Evolutionary conservation across 2,329 filamentous ascomycete genomes (phyloP).

Genomic region (Teratosphaeria destructans): DNA sequence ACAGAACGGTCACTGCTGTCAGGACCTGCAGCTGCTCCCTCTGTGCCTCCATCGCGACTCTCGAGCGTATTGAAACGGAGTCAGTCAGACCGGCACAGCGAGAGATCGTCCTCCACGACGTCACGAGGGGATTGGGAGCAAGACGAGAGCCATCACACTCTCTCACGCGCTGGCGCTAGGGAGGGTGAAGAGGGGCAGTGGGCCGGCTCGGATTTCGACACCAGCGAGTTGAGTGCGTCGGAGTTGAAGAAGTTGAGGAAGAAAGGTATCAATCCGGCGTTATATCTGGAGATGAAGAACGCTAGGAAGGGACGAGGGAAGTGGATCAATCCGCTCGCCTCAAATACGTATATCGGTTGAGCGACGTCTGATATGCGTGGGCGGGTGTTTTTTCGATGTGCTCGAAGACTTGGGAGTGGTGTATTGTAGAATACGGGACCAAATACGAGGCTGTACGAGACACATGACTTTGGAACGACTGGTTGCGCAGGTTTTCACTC

Average conservation of each 20-base stretch:
- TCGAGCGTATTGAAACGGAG: conserved; percentile 22
- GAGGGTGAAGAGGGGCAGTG: conserved; percentile 20
- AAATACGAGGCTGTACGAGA: background rate
- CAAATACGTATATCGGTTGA: conserved; percentile 20
- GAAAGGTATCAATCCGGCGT: conserved; percentile 37
- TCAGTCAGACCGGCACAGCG: conserved; percentile 25
- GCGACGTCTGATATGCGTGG: background rate
- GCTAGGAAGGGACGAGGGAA: conserved; percentile 28
- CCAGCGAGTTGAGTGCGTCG: conserved; percentile 27
- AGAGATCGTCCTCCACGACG: conserved; percentile 11
- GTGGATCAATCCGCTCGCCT: conserved; percentile 17
- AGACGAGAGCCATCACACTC: conserved; percentile 13
- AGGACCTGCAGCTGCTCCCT: conserved; percentile 1
- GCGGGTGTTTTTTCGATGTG: background rate
- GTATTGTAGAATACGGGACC: background rate
- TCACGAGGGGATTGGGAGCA: conserved; percentile 10
- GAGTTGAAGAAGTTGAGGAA: conserved; percentile 35
- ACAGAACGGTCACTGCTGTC: background rate
- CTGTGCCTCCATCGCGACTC: background rate
- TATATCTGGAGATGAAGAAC: conserved; percentile 40
- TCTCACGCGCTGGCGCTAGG: conserved; percentile 10
- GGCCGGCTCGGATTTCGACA: conserved; percentile 31
- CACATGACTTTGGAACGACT: background rate
- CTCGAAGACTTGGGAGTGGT: background rate
- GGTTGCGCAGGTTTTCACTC: background rate